Evolutionary conservation across 108 stramenopile species (phyloP).

Genomic region (Conticribra guillardii): DNA sequence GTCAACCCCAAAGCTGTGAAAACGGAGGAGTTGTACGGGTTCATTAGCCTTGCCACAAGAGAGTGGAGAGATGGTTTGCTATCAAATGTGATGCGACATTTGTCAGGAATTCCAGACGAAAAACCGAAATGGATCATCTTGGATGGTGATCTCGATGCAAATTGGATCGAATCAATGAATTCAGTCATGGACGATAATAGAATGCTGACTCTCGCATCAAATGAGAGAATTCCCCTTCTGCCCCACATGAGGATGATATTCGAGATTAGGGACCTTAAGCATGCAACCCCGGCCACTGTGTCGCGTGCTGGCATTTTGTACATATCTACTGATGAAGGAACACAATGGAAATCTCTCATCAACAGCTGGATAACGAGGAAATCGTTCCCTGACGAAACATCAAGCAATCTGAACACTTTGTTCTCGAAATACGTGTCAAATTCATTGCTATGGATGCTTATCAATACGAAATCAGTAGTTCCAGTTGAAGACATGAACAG

Average conservation of each 20-base stretch:
- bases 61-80: conserved; percentile 89
- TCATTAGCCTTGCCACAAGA: conserved; percentile 75
- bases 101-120: conserved; percentile 72
- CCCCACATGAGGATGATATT: conserved; percentile 88
- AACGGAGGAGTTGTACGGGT: conserved; percentile 83
- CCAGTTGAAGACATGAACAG: conserved; percentile 65
- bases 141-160: conserved; percentile 87
- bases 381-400: conserved; percentile 36
- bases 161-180: conserved; percentile 91
- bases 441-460: conserved; percentile 38
- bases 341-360: conserved; percentile 84
- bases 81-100: conserved; percentile 77
- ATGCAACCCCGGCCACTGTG: conserved; percentile 84
- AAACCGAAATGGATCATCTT: conserved; percentile 88
- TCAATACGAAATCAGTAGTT: conserved; percentile 57
- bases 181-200: conserved; percentile 90
- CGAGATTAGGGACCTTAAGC: conserved; percentile 85
- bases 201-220: conserved; percentile 87
- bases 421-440: conserved; percentile 53
- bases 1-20: conserved; percentile 85
- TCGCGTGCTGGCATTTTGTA: conserved; percentile 87
- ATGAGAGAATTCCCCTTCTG: conserved; percentile 84
- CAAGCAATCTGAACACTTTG: conserved; percentile 23
- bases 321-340: conserved; percentile 78
- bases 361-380: conserved; percentile 63